These are phyloP conservation scores for Hypoxylon sp. DNA, from an alignment of 2,329 filamentous ascomycete species.

Conservation along the genomic window DNA sequence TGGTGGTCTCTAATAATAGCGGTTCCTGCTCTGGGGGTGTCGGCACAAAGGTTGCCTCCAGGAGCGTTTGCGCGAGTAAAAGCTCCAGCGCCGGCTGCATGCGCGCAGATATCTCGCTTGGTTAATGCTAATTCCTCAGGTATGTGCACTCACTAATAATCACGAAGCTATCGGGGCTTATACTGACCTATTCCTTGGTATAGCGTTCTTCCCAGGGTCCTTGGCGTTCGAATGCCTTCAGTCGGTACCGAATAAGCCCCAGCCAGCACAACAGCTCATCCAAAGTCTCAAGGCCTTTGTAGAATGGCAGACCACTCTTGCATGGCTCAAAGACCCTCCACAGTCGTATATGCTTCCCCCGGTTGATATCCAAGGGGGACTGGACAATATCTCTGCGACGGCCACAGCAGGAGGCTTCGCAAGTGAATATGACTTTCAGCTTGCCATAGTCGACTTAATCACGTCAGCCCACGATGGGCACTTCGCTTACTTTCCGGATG, in stretches of 20 bases:
- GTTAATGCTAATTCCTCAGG: constrained; percentile 44
- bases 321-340: constrained; percentile 67
- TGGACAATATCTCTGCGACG: constrained; percentile 63
- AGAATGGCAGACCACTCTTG: constrained; percentile 64
- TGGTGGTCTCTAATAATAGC: constrained; percentile 29
- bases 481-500: constrained; percentile 69
- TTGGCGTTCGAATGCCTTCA: constrained; percentile 58
- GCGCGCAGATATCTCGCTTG: constrained; percentile 43
- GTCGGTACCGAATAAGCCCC: constrained; percentile 57
- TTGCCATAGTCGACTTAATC: constrained; percentile 67
- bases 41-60: constrained; percentile 43
- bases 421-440: constrained; percentile 69
- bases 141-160: constrained; percentile 20
- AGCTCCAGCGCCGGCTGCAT: constrained; percentile 42
- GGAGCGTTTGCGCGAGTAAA: constrained; percentile 20
- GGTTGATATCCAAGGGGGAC: constrained; percentile 62
- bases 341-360: constrained; percentile 64
- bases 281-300: constrained; percentile 59
- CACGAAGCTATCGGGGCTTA: neutral
- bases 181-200: constrained; percentile 41
- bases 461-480: constrained; percentile 75
- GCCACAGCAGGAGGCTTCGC: constrained; percentile 60
- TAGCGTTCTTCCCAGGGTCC: constrained; percentile 55
- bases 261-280: constrained; percentile 56
- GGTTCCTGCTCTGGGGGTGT: constrained; percentile 32